These are phyloP conservation scores for Oxyria digyna DNA, from an alignment of 148 eudicot genomes.

Conservation along the genomic window DNA sequence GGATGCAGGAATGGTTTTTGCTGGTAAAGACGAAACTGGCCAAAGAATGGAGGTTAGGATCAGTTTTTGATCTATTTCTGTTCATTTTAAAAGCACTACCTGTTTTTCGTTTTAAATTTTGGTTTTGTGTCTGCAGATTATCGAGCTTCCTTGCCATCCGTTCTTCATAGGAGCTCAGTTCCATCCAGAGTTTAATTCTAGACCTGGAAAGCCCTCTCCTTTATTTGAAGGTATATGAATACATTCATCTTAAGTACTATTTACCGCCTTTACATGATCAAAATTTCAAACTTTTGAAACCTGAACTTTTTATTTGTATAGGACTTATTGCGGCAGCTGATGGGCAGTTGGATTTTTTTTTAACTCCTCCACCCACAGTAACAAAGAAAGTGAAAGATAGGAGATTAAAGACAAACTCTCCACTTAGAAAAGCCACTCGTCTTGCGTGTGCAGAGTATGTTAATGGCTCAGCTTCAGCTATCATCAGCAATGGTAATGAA, in stretches of 20 bases:
- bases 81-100: background rate
- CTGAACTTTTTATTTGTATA: conserved; percentile 15
- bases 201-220: conserved; percentile 94
- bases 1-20: conserved; percentile 75
- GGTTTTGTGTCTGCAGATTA: conserved; percentile 36
- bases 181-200: conserved; percentile 92
- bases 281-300: too few relatives aligned
- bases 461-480: conserved; percentile 19
- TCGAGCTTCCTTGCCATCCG: conserved; percentile 76
- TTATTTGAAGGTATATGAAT: conserved; percentile 59
- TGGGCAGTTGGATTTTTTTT: conserved; percentile 55
- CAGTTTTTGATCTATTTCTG: background rate
- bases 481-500: conserved; percentile 51
- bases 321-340: conserved; percentile 85
- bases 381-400: background rate
- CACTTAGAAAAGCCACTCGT: conserved; percentile 20
- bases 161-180: conserved; percentile 86
- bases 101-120: background rate
- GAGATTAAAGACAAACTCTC: background rate
- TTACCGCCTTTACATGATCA: background rate
- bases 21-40: conserved; percentile 91
- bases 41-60: conserved; percentile 79
- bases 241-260: background rate
- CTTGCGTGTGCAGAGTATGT: conserved; percentile 15
- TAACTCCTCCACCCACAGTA: background rate